phyloP scores from a whole-genome alignment of 2,329 filamentous ascomycete genomes.

The Zasmidium citrigriseum region DNA sequence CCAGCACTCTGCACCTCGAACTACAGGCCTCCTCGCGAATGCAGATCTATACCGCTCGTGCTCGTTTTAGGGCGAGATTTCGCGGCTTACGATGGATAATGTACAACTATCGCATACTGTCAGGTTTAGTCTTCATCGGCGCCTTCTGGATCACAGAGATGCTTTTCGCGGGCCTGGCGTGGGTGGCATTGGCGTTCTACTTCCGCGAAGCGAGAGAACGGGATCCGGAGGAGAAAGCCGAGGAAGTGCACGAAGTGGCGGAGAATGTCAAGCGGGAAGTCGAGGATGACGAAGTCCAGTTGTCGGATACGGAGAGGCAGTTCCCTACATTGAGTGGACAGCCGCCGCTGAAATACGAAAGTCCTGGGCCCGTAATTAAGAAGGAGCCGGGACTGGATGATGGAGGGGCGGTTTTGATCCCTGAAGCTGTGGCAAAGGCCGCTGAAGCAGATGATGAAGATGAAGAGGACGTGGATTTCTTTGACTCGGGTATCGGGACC shows the following conservation, averaged over 20 bases:
- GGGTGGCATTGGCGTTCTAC: slow-evolving; percentile 56
- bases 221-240: slow-evolving; percentile 16
- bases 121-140: slow-evolving; percentile 67
- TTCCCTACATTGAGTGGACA: slow-evolving; percentile 52
- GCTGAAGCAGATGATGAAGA: slow-evolving; percentile 45
- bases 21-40: slow-evolving; percentile 67
- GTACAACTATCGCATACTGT: slow-evolving; percentile 75
- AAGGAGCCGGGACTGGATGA: slow-evolving; percentile 29
- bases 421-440: slow-evolving; percentile 23
- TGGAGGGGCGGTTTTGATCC: slow-evolving; percentile 18
- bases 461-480: slow-evolving; percentile 45
- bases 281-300: slow-evolving; percentile 29
- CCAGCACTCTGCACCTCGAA: slow-evolving; percentile 61
- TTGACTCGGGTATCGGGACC: slow-evolving; percentile 52
- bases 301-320: slow-evolving; percentile 50
- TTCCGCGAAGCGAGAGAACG: slow-evolving; percentile 27
- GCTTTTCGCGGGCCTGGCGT: slow-evolving; percentile 64
- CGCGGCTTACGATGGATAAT: slow-evolving; percentile 78
- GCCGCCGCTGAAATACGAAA: slow-evolving; percentile 39
- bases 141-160: slow-evolving; percentile 79
- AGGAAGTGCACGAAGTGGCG: slow-evolving; percentile 17
- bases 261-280: slow-evolving; percentile 19
- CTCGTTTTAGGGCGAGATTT: slow-evolving; percentile 74
- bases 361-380: slow-evolving; percentile 27
- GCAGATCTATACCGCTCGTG: slow-evolving; percentile 71